Percentiles rank a stretch among this genome's conserved stretches.
Conservation (phyloP, 495 filamentous ascomycete species). For the Penicillium subrubescens region DNA sequence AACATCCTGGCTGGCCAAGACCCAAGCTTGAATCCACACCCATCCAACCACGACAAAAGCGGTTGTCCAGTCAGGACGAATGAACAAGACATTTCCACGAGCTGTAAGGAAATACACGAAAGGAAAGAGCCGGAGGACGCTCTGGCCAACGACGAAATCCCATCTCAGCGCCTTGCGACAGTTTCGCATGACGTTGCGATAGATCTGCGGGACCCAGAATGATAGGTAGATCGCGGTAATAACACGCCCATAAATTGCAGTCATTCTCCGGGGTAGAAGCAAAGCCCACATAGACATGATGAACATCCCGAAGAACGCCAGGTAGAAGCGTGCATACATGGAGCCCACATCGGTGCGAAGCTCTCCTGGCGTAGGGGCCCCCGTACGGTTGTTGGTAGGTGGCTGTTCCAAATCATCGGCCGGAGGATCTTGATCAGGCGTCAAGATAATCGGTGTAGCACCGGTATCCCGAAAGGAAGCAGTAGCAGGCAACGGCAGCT, state of each 20-base stretch:
- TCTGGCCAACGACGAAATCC: constrained; percentile 87
- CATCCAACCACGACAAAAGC: constrained; percentile 69
- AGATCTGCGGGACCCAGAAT: constrained; percentile 89
- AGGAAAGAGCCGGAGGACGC: constrained; percentile 71
- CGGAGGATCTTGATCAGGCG: constrained; percentile 78
- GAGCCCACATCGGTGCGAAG: constrained; percentile 63
- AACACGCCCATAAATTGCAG: constrained; percentile 68
- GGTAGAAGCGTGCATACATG: constrained; percentile 78
- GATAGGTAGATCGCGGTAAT: constrained; percentile 76
- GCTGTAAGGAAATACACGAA: constrained; percentile 80
- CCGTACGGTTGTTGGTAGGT: constrained; percentile 27
- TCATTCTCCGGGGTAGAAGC: constrained; percentile 70
- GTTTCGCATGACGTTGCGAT: constrained; percentile 86
- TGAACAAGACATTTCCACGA: constrained; percentile 74
- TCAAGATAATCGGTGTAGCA: constrained; percentile 71
- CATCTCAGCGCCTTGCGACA: constrained; percentile 84
- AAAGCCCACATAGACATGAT: constrained; percentile 76
- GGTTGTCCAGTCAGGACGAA: constrained; percentile 65
- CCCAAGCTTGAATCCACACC: constrained; percentile 90
- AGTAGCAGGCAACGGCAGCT: constrained; percentile 66
- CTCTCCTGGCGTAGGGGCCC: constrained; percentile 38
- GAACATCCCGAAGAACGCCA: constrained; percentile 67
- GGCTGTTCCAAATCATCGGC: constrained; percentile 37
- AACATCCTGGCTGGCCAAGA: constrained; percentile 76
- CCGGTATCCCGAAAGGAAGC: constrained; percentile 51